Evolutionary conservation across 129 eudicot genomes (phyloP), one percentile per base, ranked within the genome.

Genomic region (Saussurea involucrata): DNA sequence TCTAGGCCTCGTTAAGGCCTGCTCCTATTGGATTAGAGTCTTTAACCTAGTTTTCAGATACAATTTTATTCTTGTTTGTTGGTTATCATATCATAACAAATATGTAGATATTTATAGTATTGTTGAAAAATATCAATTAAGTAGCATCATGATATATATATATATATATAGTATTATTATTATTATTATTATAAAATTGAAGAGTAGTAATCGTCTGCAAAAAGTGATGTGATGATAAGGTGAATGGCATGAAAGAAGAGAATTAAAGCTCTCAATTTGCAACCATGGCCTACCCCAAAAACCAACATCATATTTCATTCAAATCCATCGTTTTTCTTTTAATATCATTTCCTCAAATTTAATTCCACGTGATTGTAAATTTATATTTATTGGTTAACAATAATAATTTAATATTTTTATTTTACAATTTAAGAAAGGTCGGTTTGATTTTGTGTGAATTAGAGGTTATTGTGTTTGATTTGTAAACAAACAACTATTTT

Each of bases 151-250:
- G 29, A 27, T 27, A 40, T 36, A 36, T 7, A 36, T 1, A 36
- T 2, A 36, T 36, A 36, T 8, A 7, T 36, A 8, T 3, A 8
- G 7, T 15, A 46, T 46, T 46, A 46, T 4, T 49, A 49, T 17
- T 53, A 6, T n/a, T 53, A 53, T 53, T n/a, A 53, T 53, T 53
- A 17, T 53, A 53, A 53, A 53, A 53, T n/a, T 53, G 13, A 60
- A 20, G 65, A 60, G 65, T 22, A 60, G 65, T 60, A 60, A 22
- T 60, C 12, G 2, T 60, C 28, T 60, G 28, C 65, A 22, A 20
- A 60, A 60, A 60, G 65, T 3, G 65, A 60, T 60, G 65, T 60
- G 65, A 60, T 60, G 65, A 60, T 60, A 60, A 60, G 65, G 65
- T 60, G 27, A 60, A 60, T 60, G 65, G 65, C 65, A 60, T 60